Base-by-base conservation (phyloP, 306 rosid genomes). In the Rubus parviflorus region DNA sequence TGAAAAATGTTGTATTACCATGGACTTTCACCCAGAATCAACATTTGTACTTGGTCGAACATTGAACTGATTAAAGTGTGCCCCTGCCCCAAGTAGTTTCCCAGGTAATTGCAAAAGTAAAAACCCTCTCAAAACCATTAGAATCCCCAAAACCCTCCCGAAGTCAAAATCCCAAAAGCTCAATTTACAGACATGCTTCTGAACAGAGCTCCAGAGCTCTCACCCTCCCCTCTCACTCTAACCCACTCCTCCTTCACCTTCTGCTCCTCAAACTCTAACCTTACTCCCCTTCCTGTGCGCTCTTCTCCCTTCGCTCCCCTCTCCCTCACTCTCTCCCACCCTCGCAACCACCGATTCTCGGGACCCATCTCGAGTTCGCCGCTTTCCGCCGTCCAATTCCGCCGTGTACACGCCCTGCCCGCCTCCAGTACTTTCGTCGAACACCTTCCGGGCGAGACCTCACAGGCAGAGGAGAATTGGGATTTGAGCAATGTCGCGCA, bases 361-460 rank as follows among this genome's bases (percentile, higher is more conserved):
- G 15, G 15, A 37, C 61, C 79, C 37, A 37, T 77, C 52, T 62
- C 4, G 35, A 30, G 35, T 30, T 30, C 35, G 35, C 46, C 73
- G 10, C 42, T 51, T 53, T 48, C 40, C 9, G 19, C 61, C 68
- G 6, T 78, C 9, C 58, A 38, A 41, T 23, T 70, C 51, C 72
- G 12, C 14, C 64, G 46, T 6, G 5, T 47, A 5, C 72, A 8
- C 14, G 58, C 64, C 5, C 49, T 66, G 35, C 73, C 72, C 25
- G 48, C 85, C 53, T 46, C 82, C 75, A 15, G 85, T 11, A 57
- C 86, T 74, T 84, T 57, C 73, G 72, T 79, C 76, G 79, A 87
- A 76, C 85, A 79, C 54, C 43, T 84, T 68, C 71, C 67, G 51
- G 8, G 74, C 68, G 82, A 77, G 71, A 20, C n/a, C 12, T 23